Evolutionary conservation across 495 filamentous ascomycete genomes (phyloP), one percentile per base, ranked within the genome.

Genomic region (Gamarada debralockiae): DNA sequence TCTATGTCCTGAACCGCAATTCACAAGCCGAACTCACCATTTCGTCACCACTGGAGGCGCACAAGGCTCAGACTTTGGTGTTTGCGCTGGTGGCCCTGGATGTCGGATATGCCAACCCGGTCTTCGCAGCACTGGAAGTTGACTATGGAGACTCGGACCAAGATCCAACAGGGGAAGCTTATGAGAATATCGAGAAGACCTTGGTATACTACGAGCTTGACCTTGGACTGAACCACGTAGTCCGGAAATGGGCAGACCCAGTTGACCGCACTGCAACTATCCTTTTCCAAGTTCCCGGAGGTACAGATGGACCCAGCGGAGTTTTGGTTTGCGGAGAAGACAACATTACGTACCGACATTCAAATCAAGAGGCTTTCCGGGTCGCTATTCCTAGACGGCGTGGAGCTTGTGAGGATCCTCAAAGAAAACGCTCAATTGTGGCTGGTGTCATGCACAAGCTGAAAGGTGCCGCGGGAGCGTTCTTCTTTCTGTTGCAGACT

Each of bases 171-270:
- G 95, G 92, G 17, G 77, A 86, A 65, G 92, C 90, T 21, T 86
- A 80, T 57, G 74, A 86, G 39, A 83, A 93, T 53, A 73, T 87
- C 36, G 90, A 97, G 67, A 97, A 96, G 57, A 81, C 84, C 52
- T 70, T 99, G 20, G 92, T 97, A 0, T 99, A 97, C 65, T 99
- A 99, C 57, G 92, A 97, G 70, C 82, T 97, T 12, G 93, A 99
- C 65, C 77, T 99, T 39, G 93, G 95, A 24, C 72, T 99, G 47
- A 99, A 99, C 57, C 95, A 97, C 68, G 92, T 99, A 23, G 89
- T 97, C 14, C 83, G 91, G 42, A 96, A 91, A 65, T 97, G 95
- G 92, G 81, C 87, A 13, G 93, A 97, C 60, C 80, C 87, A 0
- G 95, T 99, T 3, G 91, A 97, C 67, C 85, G 92, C 24, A 90